Evolutionary conservation across 768 basidiomycete species (phyloP), one percentile per base, ranked within the genome.

Genomic region (Naganishia onofrii): DNA sequence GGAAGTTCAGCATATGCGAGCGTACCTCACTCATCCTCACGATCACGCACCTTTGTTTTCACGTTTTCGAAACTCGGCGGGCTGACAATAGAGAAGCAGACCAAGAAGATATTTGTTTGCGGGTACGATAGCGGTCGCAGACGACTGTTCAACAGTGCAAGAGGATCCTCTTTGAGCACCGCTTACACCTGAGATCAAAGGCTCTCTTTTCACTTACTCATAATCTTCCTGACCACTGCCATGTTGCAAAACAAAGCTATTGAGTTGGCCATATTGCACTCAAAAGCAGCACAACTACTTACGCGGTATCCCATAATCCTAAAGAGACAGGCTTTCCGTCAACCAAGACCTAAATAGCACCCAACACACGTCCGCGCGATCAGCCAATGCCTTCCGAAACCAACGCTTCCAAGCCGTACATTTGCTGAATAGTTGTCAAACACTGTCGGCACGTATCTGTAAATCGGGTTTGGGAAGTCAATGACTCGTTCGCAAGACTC

Each of bases 31-130:
- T 48, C 36, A n/a, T n/a, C n/a, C n/a, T 68, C 34, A 56, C 23
- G 17, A 29, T 23, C 26, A 70, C 75, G 53, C 60, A 78, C 81
- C 80, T 80, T 71, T 89, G 87, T 74, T 66, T 66, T 71, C 65
- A 96, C 91, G 76, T 97, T 97, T 51, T 86, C 91, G 29, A 96
- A 87, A 79, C 89, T 91, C 13, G 89, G 88, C 9, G 93, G 93
- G 77, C 93, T 94, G 84, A 95, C 92, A 79, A 94, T 84, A 13
- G 91, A 92, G 84, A 95, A 96, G 32, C 94, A 92, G 75, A 95
- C 91, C 75, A 95, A 89, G 76, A 95, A 99, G 70, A 99, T 93
- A 81, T 99, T 95, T 52, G 96, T 98, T 83, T 98, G 96, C 29
- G 96, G 96, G 84, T 99, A 99, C 73, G 92, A 95, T 76, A 99